A percentile compares a stretch with the other conserved stretches of the same genome.
phyloP scores from a whole-genome alignment of 495 filamentous ascomycete species.

The Clavariopsis aquatica region DNA sequence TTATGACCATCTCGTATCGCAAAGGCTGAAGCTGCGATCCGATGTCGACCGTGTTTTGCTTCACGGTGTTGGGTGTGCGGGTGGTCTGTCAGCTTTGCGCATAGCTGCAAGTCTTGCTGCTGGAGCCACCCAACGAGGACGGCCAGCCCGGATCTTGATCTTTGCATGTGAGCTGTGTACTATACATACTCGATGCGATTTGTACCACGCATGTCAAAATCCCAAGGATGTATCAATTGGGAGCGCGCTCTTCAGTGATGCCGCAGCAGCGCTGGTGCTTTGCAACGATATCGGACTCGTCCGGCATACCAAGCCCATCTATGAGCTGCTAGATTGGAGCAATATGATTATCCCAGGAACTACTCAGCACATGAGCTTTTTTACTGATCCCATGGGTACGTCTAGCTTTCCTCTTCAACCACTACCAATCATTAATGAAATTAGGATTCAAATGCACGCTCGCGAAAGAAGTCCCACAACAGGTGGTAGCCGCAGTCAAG shows the following conservation, averaged over 20 bases:
- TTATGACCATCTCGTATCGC: constrained; percentile 64
- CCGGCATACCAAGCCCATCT: not conserved
- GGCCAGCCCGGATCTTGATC: constrained; percentile 54
- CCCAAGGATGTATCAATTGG: constrained; percentile 59
- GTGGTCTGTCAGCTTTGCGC: constrained; percentile 54
- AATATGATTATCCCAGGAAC: constrained; percentile 16
- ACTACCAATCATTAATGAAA: not conserved
- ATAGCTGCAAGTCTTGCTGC: constrained; percentile 63
- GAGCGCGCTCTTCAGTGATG: constrained; percentile 63
- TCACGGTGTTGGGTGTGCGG: constrained; percentile 65
- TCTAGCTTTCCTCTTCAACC: not conserved
- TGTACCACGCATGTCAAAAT: constrained; percentile 54
- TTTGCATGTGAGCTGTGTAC: constrained; percentile 64
- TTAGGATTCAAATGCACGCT: constrained; percentile 37
- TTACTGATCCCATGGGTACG: not conserved
- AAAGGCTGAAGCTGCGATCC: constrained; percentile 53
- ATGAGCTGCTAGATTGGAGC: constrained; percentile 47
- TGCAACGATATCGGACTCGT: constrained; percentile 51
- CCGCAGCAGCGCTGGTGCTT: constrained; percentile 60
- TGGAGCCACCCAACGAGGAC: constrained; percentile 54
- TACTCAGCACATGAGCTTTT: constrained; percentile 7
- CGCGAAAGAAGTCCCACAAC: constrained; percentile 44
- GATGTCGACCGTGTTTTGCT: constrained; percentile 60
- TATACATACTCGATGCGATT: constrained; percentile 58
- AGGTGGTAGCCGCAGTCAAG: constrained; percentile 51